Percentiles rank a stretch among this genome's conserved stretches.
Evolutionary conservation across 345 rosid genomes (phyloP).

Genomic region (Streptanthus diversifolius): DNA sequence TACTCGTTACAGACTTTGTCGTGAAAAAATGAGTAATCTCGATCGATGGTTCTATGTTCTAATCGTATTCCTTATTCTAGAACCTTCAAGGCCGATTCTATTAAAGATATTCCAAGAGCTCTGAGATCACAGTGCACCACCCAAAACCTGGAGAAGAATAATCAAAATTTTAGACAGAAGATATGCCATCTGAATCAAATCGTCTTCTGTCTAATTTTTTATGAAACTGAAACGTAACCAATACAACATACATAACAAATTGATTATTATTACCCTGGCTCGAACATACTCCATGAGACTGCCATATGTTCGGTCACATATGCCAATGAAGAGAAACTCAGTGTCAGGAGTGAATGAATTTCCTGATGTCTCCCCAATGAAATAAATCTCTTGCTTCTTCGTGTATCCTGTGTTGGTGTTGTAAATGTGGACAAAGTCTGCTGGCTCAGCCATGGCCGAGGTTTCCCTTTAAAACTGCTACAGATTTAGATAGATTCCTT

Average conservation of each 20-base stretch:
- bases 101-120: neutral
- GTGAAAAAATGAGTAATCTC: neutral
- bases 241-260: neutral
- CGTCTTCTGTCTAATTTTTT: neutral
- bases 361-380: neutral
- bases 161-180: neutral
- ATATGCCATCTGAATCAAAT: neutral
- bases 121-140: neutral
- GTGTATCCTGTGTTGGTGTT: neutral
- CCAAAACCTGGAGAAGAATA: neutral
- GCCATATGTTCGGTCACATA: neutral
- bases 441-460: constrained; percentile 3
- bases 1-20: neutral
- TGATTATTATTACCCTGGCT: neutral
- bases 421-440: neutral
- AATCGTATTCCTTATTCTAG: neutral
- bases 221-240: neutral
- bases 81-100: neutral
- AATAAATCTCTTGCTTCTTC: neutral
- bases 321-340: neutral
- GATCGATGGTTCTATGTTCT: neutral
- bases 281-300: neutral
- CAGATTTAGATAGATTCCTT: neutral
- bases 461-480: neutral
- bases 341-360: neutral